These are phyloP conservation scores for Acacia concinna DNA, from an alignment of 331 rosid genomes.

Conservation along the genomic window DNA sequence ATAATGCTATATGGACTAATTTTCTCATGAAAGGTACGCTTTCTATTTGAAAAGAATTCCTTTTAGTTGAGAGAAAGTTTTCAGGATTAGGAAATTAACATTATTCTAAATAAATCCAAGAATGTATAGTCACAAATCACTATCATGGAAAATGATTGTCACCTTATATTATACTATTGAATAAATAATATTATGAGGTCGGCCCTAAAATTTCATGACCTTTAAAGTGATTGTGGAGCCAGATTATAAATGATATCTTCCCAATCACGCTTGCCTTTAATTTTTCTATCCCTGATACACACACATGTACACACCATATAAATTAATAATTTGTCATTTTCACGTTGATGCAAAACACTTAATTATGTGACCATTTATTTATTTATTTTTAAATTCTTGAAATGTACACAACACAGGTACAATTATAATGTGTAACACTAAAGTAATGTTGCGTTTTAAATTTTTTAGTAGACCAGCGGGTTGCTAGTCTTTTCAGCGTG, in stretches of 20 bases:
- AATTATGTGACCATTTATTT: neutral
- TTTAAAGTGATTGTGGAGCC: conserved; percentile 25
- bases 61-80: neutral
- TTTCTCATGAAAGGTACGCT: neutral
- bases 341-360: too few relatives aligned
- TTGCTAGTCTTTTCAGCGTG: neutral
- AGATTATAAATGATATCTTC: conserved; percentile 16
- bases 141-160: neutral
- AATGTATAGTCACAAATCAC: neutral
- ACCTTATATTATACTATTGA: neutral
- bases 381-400: neutral
- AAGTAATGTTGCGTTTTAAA: neutral
- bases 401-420: too few relatives aligned
- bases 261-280: conserved; percentile 23
- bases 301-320: too few relatives aligned
- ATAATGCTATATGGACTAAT: neutral
- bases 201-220: conserved; percentile 11
- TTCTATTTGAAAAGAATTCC: neutral
- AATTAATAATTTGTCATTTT: neutral
- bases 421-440: neutral
- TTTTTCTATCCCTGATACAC: neutral
- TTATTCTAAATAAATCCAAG: neutral
- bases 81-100: neutral
- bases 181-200: conserved; percentile 24
- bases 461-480: neutral